phyloP scores from a whole-genome alignment of 1,284 basidiomycete species.

The Apiotrichum gracile region DNA sequence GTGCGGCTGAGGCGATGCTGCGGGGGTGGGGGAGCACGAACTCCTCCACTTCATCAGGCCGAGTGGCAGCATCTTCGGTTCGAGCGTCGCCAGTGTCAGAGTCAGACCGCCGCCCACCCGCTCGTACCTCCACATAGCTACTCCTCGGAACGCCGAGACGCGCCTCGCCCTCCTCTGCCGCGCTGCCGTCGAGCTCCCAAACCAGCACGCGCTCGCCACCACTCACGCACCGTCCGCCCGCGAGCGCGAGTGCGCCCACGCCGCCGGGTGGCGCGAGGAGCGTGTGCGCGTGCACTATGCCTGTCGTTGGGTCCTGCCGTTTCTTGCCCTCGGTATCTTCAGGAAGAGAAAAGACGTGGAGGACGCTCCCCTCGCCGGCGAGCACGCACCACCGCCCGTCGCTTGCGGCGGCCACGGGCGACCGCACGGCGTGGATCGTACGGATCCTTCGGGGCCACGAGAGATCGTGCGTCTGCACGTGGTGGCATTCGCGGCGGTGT shows the following conservation, averaged over 20 bases:
- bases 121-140: slow-evolving; percentile 37
- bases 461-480: slow-evolving; percentile 21
- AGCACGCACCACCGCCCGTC: slow-evolving; percentile 45
- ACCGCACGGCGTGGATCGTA: slow-evolving; percentile 37
- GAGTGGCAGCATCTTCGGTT: too few species aligned
- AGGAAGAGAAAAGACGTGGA: slow-evolving; percentile 44
- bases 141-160: slow-evolving; percentile 7
- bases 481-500: slow-evolving; percentile 31
- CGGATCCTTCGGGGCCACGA: slow-evolving; percentile 32
- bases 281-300: slow-evolving; percentile 38
- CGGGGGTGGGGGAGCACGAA: slow-evolving; percentile 30
- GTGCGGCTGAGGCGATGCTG: slow-evolving; percentile 37
- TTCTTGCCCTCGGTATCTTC: neutral
- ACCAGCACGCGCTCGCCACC: slow-evolving; percentile 41
- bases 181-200: slow-evolving; percentile 40
- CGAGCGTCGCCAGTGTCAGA: neutral
- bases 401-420: slow-evolving; percentile 35
- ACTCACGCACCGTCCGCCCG: slow-evolving; percentile 36
- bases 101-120: slow-evolving; percentile 16
- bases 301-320: too few species aligned
- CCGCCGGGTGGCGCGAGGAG: slow-evolving; percentile 37
- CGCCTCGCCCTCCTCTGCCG: slow-evolving; percentile 9
- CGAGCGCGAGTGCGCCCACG: slow-evolving; percentile 36
- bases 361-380: slow-evolving; percentile 40
- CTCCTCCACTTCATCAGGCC: too few species aligned